Evolutionary conservation across 257 asterid species (phyloP).

Genomic region (Marsdenia floribunda): DNA sequence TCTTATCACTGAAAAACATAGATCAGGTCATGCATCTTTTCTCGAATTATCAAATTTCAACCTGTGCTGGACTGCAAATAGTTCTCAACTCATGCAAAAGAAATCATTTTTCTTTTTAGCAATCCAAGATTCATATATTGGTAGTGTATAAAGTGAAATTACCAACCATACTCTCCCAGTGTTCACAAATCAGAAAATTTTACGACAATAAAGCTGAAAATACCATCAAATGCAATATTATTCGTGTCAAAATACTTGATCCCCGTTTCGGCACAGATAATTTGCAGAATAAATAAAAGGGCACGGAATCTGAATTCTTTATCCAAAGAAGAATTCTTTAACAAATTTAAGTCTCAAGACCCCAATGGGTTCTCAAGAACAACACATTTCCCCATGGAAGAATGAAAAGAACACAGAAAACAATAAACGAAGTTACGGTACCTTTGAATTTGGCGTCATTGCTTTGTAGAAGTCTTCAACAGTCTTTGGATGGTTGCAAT

Average conservation of each 20-base stretch:
- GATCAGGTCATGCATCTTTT: background rate
- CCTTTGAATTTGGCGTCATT: slow-evolving; percentile 48
- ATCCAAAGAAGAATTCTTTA: background rate
- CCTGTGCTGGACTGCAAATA: background rate
- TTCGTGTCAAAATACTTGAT: background rate
- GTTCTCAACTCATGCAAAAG: background rate
- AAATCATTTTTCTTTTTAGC: background rate
- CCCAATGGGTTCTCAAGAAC: background rate
- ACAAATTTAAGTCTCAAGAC: background rate
- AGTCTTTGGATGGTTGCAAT: slow-evolving; percentile 77
- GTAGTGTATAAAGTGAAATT: background rate
- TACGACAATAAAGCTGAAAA: background rate
- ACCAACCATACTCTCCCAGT: background rate
- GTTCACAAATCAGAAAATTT: background rate
- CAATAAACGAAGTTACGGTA: background rate
- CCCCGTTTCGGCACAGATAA: background rate
- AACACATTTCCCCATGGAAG: background rate
- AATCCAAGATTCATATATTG: background rate
- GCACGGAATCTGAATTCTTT: background rate
- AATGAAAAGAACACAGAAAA: background rate
- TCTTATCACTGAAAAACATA: background rate
- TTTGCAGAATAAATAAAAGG: background rate
- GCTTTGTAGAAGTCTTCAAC: slow-evolving; percentile 60
- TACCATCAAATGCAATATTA: background rate
- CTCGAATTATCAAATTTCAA: background rate